Evolutionary conservation across 2,329 filamentous ascomycete genomes (phyloP).

Genomic region (Fusarium heterosporum): DNA sequence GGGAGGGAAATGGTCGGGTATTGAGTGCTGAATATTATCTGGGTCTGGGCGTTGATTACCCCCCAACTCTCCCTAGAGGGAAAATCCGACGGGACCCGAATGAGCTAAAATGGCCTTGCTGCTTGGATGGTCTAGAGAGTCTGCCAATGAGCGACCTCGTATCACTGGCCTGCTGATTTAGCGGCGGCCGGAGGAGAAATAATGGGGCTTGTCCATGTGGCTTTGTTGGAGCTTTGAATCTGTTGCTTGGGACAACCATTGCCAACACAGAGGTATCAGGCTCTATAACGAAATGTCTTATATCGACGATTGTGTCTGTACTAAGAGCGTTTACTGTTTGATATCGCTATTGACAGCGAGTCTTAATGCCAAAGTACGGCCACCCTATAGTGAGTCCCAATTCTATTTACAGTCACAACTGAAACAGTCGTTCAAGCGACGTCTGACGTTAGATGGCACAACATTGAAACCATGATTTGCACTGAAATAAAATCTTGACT

Average conservation of each 20-base stretch:
- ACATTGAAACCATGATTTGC: constrained; percentile 2
- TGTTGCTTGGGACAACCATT: constrained; percentile 39
- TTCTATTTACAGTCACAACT: not conserved
- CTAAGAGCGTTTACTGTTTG: not conserved
- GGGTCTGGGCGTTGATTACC: constrained; percentile 13
- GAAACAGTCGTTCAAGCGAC: not conserved
- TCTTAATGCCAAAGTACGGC: no score
- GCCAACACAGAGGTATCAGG: not conserved
- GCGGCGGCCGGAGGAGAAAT: constrained; percentile 27
- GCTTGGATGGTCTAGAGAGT: not conserved
- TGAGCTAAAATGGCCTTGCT: constrained; percentile 18
- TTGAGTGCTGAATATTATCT: constrained; percentile 29
- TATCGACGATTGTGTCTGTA: not conserved
- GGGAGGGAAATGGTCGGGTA: constrained; percentile 34
- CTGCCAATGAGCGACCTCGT: constrained; percentile 3
- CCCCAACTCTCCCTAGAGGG: constrained; percentile 27
- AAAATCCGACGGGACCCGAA: constrained; percentile 29
- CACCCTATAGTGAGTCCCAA: not conserved
- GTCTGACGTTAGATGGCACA: not conserved
- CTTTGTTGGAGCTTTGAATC: not conserved
- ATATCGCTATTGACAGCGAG: not conserved
- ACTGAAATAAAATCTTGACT: not conserved
- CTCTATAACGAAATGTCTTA: not conserved
- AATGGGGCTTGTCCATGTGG: constrained; percentile 29
- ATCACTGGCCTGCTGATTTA: constrained; percentile 10